These are phyloP conservation scores for grape (Vitis vinifera) DNA, from an alignment of 164 flowering plant species.

Conservation along the genomic window DNA sequence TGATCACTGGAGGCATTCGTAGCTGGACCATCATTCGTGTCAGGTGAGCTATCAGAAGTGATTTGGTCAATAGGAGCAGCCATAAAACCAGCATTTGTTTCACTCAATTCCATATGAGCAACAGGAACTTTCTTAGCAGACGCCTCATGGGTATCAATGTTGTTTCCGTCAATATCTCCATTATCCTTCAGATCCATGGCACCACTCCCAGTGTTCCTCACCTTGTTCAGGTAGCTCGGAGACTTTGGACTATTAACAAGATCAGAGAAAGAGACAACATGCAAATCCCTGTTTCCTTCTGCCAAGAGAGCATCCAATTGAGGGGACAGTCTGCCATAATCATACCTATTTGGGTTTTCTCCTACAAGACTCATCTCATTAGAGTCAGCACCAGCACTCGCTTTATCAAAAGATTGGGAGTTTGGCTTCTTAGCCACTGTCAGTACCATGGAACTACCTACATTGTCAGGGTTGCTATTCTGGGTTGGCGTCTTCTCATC, in stretches of 20 bases:
- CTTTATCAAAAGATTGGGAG: constrained; percentile 21
- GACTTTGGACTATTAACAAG: constrained; percentile 14
- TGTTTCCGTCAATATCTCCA: constrained; percentile 7
- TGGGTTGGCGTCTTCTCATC: constrained; percentile 59
- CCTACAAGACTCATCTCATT: constrained; percentile 82
- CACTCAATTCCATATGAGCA: constrained; percentile 4
- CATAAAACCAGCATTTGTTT: constrained; percentile 14
- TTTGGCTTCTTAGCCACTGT: constrained; percentile 43
- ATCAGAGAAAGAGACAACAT: constrained; percentile 18
- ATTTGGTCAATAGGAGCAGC: constrained; percentile 11
- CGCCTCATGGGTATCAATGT: constrained; percentile 7
- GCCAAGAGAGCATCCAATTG: constrained; percentile 54
- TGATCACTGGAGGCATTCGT: constrained; percentile 16
- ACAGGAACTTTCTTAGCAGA: constrained; percentile 18
- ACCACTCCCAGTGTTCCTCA: background rate
- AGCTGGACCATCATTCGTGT: constrained; percentile 10
- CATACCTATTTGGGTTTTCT: constrained; percentile 51
- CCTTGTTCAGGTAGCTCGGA: background rate
- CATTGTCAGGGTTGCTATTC: constrained; percentile 17
- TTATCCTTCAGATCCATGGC: constrained; percentile 1
- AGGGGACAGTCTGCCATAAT: constrained; percentile 74
- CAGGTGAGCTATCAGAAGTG: constrained; percentile 7
- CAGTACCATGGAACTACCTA: constrained; percentile 64
- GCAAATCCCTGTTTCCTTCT: constrained; percentile 36
- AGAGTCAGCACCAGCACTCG: constrained; percentile 40